These are phyloP conservation scores for Globisporangium cederbergense DNA, from an alignment of 352 stramenopile genomes.

Conservation along the genomic window DNA sequence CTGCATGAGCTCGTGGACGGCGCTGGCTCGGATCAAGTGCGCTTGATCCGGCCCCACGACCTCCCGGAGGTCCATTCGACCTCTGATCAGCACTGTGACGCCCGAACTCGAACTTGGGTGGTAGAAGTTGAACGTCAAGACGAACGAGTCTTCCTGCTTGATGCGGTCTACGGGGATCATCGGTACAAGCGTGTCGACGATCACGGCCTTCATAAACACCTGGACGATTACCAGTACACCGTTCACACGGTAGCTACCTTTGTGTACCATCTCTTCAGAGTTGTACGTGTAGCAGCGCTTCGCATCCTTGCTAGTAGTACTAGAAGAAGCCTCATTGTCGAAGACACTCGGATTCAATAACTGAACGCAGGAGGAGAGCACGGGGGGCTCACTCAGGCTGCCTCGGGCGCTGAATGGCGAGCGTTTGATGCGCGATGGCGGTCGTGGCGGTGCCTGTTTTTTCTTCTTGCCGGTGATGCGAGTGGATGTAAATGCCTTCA, in stretches of 20 bases:
- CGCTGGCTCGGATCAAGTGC: slow-evolving; percentile 34
- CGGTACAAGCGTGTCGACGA: slow-evolving; percentile 27
- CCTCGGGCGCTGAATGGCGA: slow-evolving; percentile 25
- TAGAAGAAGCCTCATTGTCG: slow-evolving; percentile 8
- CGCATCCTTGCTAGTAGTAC: not conserved
- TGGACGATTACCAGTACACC: slow-evolving; percentile 52
- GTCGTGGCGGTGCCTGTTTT: not conserved
- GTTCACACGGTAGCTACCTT: slow-evolving; percentile 53
- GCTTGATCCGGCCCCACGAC: slow-evolving; percentile 57
- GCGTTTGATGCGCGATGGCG: slow-evolving; percentile 18
- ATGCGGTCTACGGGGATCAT: slow-evolving; percentile 45
- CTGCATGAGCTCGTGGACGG: slow-evolving; percentile 40
- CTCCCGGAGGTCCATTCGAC: slow-evolving; percentile 47
- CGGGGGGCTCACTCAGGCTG: slow-evolving; percentile 10
- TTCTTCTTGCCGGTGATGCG: slow-evolving; percentile 12
- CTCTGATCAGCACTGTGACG: slow-evolving; percentile 25
- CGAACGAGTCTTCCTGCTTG: slow-evolving; percentile 48
- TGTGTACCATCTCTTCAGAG: slow-evolving; percentile 52
- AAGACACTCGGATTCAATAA: slow-evolving; percentile 32
- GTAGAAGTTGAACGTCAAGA: slow-evolving; percentile 54
- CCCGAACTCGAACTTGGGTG: slow-evolving; percentile 41
- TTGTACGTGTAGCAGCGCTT: slow-evolving; percentile 43
- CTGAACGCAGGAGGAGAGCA: slow-evolving; percentile 37
- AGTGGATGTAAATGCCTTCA: slow-evolving; percentile 21
- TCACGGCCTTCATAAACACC: slow-evolving; percentile 48